Evolutionary conservation across 2,329 filamentous ascomycete species (phyloP), one percentile per base, ranked within the genome.

Genomic region (Cryphonectria parasitica): DNA sequence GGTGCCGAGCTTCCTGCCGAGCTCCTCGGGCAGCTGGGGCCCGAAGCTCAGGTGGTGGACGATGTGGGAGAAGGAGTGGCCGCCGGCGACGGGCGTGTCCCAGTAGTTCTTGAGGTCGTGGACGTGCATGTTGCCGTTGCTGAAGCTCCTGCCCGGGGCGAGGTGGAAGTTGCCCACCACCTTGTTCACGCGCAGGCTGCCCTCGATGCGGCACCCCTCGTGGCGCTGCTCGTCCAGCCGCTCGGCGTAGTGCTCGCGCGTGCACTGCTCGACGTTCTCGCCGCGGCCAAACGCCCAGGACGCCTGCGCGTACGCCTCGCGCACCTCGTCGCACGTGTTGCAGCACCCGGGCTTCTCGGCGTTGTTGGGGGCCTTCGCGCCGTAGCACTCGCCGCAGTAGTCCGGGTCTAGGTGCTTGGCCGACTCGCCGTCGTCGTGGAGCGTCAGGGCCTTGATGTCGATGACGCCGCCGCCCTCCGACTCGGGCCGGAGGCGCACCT

Each of bases 151-250:
- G 76, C 96, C 96, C 1, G 96, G 96, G 0, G 97, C 96, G 76
- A 99, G 92, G 82, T 99, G 96, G 87, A 99, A 99, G 85, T 99
- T 99, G 69, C 96, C 96, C 68, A 99, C 88, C 36, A 99, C 96
- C 84, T 99, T 99, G 87, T 99, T 99, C 75, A 99, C 97, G 64
- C 93, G 92, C 76, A 99, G 88, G 54, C 90, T 89, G 71, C 96
- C 96, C 80, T 98, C 94, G 74, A 99, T 92, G 66, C 96, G 93
- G 83, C 96, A 99, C 71, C 96, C 96, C 83, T 99, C 97, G 66
- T 90, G 88, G 69, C 95, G 89, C 83, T 98, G 95, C 73, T 89
- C 90, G 78, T 97, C 93, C 71, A 99, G 86, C 76, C 91, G 92
- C 82, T 98, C 93, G 72, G 89, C 89, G 81, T 98, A 99, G 80